Evolutionary conservation across 2,329 filamentous ascomycete species (phyloP), one percentile per base, ranked within the genome.

Genomic region (Aspergillus caelatus): DNA sequence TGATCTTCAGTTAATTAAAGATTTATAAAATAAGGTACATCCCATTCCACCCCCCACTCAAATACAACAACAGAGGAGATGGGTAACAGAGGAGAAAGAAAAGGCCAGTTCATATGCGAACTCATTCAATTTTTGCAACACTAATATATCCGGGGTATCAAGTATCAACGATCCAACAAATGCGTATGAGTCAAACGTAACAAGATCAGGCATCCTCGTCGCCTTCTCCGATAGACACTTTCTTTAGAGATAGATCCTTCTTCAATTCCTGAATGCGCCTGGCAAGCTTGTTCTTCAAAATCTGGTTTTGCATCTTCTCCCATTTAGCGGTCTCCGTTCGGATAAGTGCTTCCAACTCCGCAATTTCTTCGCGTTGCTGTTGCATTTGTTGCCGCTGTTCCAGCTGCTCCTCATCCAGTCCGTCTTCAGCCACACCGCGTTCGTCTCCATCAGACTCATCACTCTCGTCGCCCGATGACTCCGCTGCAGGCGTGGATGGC

Each of bases 281-380:
- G 32, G 77, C 77, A 66, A 82, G 76, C 70, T 82, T 82, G 59
- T 71, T 71, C 64, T 77, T 78, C 58, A 81, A 62, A 64, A 81
- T 81, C 6, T 71, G 68, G 57, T 81, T 81, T 58, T 71, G 68
- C 64, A 78, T 75, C 46, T 71, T 72, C 68, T 81, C 78, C 75
- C 78, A 80, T 50, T 75, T 74, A 34, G 70, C 70, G 0, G 77
- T 80, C 61, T 80, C 78, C 2, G 74, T 69, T 12, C 73, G 72
- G 46, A 81, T 78, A 36, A 78, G 68, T 3, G 74, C 73, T 57
- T 82, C 79, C 23, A 82, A 67, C 58, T 82, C 80, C 1, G 72
- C 74, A 62, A 82, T 79, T 61, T 81, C 76, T 64, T 83, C 81
- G 16, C 78, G 78, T 54, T 79, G 78, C 61, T 82, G 77, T 62